phyloP scores from a whole-genome alignment of 768 basidiomycete species.

The Leccinum longicurvipes region DNA sequence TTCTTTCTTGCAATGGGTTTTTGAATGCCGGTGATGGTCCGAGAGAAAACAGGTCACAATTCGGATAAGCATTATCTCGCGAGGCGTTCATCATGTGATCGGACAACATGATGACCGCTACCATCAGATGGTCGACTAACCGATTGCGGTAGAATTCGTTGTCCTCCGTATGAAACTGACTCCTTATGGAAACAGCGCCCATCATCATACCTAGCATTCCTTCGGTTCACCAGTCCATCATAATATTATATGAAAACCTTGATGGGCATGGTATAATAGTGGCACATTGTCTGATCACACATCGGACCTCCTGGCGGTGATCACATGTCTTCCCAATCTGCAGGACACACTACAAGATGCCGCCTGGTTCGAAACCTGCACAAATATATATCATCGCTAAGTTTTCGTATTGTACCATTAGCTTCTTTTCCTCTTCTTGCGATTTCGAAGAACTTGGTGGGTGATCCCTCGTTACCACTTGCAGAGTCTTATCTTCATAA shows the following conservation, averaged over 20 bases:
- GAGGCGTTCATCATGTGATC: not conserved
- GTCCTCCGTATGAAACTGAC: not conserved
- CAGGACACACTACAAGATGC: not conserved
- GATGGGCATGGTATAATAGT: not conserved
- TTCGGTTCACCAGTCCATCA: not conserved
- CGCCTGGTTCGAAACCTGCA: not conserved
- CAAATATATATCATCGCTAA: not conserved
- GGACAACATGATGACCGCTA: not conserved
- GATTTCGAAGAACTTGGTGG: not conserved
- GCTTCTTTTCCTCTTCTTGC: not conserved
- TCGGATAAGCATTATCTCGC: not conserved
- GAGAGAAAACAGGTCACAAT: not conserved
- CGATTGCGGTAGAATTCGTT: not conserved
- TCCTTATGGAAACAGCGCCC: not conserved
- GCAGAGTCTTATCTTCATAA: not conserved
- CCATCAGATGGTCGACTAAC: not conserved
- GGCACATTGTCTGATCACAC: not conserved
- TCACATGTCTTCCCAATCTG: not conserved
- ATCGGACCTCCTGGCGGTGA: not conserved
- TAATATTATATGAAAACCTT: not conserved
- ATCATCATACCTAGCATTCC: not conserved
- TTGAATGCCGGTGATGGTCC: not conserved
- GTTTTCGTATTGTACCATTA: not conserved
- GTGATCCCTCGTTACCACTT: not conserved
- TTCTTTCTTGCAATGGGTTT: not conserved